These are phyloP conservation scores for Fragosphaeria purpurea DNA, from an alignment of 2,329 filamentous ascomycete genomes.

Conservation along the genomic window DNA sequence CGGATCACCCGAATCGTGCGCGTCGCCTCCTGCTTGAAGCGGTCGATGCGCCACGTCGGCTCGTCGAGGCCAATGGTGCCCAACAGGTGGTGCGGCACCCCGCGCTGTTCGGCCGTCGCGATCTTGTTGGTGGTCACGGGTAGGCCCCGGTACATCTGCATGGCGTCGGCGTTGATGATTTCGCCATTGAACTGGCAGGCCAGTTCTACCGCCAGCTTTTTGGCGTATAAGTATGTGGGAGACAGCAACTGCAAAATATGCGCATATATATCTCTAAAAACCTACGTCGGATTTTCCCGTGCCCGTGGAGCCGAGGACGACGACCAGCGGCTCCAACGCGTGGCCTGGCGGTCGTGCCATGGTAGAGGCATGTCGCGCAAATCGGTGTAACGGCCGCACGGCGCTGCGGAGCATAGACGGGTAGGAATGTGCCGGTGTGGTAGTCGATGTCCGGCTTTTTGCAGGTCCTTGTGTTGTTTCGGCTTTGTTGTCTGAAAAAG, in stretches of 20 bases:
- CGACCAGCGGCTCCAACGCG: slow-evolving; percentile 55
- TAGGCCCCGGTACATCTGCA: slow-evolving; percentile 90
- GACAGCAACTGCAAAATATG: no score
- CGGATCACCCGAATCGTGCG: slow-evolving; percentile 68
- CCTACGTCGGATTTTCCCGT: slow-evolving; percentile 86
- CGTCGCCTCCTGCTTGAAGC: slow-evolving; percentile 62
- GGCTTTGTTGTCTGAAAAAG: no score
- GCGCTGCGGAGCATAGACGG: slow-evolving; percentile 1
- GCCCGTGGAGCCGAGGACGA: slow-evolving; percentile 80
- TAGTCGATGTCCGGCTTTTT: no score
- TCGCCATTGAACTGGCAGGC: slow-evolving; percentile 79
- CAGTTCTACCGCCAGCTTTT: slow-evolving; percentile 77
- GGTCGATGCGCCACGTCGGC: slow-evolving; percentile 72
- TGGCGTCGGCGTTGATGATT: slow-evolving; percentile 93
- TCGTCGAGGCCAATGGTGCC: slow-evolving; percentile 66
- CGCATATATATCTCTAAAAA: background rate
- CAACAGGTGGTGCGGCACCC: slow-evolving; percentile 79
- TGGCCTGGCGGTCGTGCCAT: slow-evolving; percentile 26
- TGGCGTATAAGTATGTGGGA: background rate
- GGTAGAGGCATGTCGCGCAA: slow-evolving; percentile 13
- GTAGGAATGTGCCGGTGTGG: no score
- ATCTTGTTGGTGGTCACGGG: slow-evolving; percentile 97
- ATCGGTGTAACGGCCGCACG: background rate
- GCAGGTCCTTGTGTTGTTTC: no score
- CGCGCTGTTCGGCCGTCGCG: slow-evolving; percentile 59